phyloP scores from a whole-genome alignment of 768 basidiomycete species.

The Termitomyces sp. region DNA sequence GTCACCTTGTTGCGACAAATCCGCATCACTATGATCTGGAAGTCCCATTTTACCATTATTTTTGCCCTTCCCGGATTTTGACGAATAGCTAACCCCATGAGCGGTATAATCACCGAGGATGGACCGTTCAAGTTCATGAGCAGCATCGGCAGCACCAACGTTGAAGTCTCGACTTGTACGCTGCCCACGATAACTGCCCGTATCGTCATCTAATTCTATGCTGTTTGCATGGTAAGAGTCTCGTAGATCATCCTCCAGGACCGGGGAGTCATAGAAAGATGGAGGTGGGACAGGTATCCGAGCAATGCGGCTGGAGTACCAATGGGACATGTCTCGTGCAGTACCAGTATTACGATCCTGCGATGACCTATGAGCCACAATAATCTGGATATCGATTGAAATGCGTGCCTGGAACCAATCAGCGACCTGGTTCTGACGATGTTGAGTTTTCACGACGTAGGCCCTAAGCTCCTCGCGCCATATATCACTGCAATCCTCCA shows the following conservation, averaged over 20 bases:
- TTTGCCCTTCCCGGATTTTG: slow-evolving; percentile 40
- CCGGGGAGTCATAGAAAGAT: slow-evolving; percentile 14
- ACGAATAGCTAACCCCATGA: slow-evolving; percentile 15
- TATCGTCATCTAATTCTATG: slow-evolving; percentile 26
- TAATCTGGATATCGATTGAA: not conserved
- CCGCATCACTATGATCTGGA: slow-evolving; percentile 56
- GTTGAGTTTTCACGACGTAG: slow-evolving; percentile 70
- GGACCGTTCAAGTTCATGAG: slow-evolving; percentile 54
- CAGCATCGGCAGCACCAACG: slow-evolving; percentile 49
- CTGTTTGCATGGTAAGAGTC: slow-evolving; percentile 24
- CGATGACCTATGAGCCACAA: slow-evolving; percentile 1
- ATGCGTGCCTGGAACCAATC: slow-evolving; percentile 69
- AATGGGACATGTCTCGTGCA: slow-evolving; percentile 55
- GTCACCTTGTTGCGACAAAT: slow-evolving; percentile 36
- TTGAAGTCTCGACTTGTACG: slow-evolving; percentile 30
- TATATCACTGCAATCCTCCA: slow-evolving; percentile 77
- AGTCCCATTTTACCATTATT: slow-evolving; percentile 49
- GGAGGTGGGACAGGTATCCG: slow-evolving; percentile 38
- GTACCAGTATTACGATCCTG: slow-evolving; percentile 71
- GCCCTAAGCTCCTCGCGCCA: slow-evolving; percentile 70
- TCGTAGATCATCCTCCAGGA: slow-evolving; percentile 26
- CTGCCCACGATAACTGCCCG: slow-evolving; percentile 21
- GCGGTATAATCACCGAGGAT: slow-evolving; percentile 37
- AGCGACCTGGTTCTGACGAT: slow-evolving; percentile 69
- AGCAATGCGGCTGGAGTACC: slow-evolving; percentile 50